phyloP scores from a whole-genome alignment of 208 protist species.

The Angomonas ambiguus region DNA sequence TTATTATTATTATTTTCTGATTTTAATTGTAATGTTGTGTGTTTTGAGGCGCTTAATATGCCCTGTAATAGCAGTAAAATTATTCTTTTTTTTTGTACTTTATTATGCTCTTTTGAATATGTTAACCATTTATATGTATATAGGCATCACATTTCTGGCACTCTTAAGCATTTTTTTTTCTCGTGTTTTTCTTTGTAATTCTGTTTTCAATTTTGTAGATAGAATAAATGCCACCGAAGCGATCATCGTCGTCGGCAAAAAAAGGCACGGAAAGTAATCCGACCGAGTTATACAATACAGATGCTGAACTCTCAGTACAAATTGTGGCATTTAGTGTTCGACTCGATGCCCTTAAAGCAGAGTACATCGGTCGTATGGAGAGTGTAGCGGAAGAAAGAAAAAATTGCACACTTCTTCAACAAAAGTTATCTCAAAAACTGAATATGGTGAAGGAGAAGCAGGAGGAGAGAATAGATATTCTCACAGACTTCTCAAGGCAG shows the following conservation, averaged over 20 bases:
- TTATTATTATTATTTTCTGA: background rate
- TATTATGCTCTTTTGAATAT: background rate
- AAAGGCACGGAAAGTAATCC: background rate
- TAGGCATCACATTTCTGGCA: background rate
- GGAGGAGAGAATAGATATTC: slow-evolving; percentile 67
- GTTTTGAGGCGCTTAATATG: background rate
- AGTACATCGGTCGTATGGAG: slow-evolving; percentile 52
- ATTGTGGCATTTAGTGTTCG: slow-evolving; percentile 41
- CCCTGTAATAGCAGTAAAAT: background rate
- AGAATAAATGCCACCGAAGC: slow-evolving; percentile 11
- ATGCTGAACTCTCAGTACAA: slow-evolving; percentile 46
- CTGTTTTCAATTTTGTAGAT: background rate
- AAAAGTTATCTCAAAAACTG: slow-evolving; percentile 21
- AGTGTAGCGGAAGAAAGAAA: slow-evolving; percentile 28
- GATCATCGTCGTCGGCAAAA: slow-evolving; percentile 5
- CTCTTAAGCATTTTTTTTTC: background rate
- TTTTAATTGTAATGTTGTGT: slow-evolving; percentile 7
- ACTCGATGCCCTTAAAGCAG: slow-evolving; percentile 53
- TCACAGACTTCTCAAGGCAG: slow-evolving; percentile 81
- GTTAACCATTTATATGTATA: slow-evolving; percentile 2
- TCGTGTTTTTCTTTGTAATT: slow-evolving; percentile 1
- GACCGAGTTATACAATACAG: background rate
- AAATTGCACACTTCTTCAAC: slow-evolving; percentile 31
- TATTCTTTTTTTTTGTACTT: slow-evolving; percentile 7
- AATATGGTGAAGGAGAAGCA: slow-evolving; percentile 24